phyloP scores from a whole-genome alignment of 352 stramenopile genomes.

The Phytopythium montanum region DNA sequence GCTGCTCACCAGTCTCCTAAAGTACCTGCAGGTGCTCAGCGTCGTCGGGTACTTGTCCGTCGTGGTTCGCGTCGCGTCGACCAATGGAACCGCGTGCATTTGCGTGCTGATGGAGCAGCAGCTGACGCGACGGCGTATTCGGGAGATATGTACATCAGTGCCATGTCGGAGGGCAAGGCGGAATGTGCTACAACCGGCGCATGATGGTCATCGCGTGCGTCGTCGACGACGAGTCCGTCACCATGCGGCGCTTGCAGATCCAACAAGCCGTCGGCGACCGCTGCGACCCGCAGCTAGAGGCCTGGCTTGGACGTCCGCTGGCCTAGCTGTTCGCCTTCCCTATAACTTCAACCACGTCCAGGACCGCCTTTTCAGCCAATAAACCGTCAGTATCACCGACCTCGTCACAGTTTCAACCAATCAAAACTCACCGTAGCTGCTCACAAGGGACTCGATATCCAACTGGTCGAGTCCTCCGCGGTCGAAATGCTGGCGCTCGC shows the following conservation, averaged over 20 bases:
- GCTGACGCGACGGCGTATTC: too few species aligned
- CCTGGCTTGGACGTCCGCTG: too few species aligned
- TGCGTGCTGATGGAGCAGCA: too few species aligned
- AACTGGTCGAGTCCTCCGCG: too few species aligned
- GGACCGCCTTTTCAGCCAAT: background rate
- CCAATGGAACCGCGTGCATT: background rate
- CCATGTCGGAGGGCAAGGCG: background rate
- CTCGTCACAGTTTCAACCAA: too few species aligned
- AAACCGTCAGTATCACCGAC: background rate
- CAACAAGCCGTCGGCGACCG: constrained; percentile 4
- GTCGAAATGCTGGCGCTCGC: background rate
- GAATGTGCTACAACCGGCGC: constrained; percentile 7
- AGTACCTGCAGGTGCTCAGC: constrained; percentile 9
- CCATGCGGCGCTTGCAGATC: constrained; percentile 7
- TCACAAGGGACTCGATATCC: too few species aligned
- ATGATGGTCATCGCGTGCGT: constrained; percentile 9
- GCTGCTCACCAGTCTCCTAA: constrained; percentile 15
- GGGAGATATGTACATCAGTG: too few species aligned
- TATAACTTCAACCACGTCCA: constrained; percentile 2
- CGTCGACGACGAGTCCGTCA: background rate
- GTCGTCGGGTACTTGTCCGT: constrained; percentile 16
- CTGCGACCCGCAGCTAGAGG: constrained; percentile 13
- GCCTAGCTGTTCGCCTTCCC: too few species aligned
- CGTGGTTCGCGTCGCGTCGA: constrained; percentile 8
- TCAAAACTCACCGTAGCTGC: too few species aligned